Conservation (phyloP, 306 rosid species). For the Crotalaria pallida region DNA sequence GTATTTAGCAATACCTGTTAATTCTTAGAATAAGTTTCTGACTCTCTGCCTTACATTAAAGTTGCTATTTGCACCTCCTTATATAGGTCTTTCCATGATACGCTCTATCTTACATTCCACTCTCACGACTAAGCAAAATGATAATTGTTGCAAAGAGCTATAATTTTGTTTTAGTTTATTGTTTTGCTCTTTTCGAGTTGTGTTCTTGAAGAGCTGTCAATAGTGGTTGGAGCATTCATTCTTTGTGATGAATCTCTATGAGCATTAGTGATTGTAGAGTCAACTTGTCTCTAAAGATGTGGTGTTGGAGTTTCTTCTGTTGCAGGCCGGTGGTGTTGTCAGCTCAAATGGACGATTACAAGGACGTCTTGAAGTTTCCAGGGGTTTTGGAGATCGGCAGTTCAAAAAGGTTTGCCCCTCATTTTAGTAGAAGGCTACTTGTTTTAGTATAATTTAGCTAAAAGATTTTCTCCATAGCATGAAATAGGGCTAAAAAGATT, state of each 20-base stretch:
- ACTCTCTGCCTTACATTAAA: neutral
- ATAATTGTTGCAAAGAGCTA: too few relatives aligned
- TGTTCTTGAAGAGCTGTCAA: neutral
- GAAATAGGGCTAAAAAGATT: neutral
- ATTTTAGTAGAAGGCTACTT: neutral
- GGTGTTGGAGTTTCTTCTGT: slow-evolving; percentile 12
- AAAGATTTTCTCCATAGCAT: neutral
- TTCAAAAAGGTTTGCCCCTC: slow-evolving; percentile 66
- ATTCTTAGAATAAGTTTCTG: neutral
- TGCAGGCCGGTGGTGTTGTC: slow-evolving; percentile 85
- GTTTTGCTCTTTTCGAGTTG: neutral
- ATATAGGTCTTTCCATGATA: neutral
- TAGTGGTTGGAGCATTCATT: neutral
- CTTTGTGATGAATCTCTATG: slow-evolving; percentile 14
- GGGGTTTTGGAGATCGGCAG: slow-evolving; percentile 87
- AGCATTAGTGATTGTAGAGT: neutral
- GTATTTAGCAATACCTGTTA: neutral
- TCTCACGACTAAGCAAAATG: too few relatives aligned
- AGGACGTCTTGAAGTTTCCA: slow-evolving; percentile 89
- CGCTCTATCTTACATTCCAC: too few relatives aligned
- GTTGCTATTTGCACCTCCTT: neutral
- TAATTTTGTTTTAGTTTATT: too few relatives aligned
- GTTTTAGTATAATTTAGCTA: neutral
- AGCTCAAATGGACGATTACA: slow-evolving; percentile 81
- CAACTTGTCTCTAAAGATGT: neutral